phyloP scores from a whole-genome alignment of 1,139 yeast genomes.

The Pneumocystis oryctolagi region DNA sequence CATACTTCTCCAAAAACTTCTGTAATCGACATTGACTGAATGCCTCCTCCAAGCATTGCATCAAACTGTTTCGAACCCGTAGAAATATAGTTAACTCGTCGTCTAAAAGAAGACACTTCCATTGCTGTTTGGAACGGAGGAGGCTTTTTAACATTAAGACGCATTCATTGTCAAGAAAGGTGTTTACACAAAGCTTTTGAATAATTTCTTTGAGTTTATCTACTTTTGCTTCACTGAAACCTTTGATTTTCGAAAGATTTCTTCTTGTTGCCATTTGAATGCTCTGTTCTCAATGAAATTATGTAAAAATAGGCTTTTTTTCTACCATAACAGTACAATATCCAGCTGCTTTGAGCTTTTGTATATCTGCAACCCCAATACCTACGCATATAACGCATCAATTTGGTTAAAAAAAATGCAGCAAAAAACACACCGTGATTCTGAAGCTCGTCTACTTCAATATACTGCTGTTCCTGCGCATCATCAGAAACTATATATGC shows the following conservation, averaged over 20 bases:
- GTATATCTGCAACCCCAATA: conserved; percentile 44
- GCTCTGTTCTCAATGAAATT: conserved; percentile 24
- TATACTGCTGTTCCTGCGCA: conserved; percentile 14
- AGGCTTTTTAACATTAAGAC: conserved; percentile 6
- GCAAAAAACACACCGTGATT: conserved; percentile 27
- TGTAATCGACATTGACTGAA: conserved; percentile 46
- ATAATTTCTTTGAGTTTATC: conserved; percentile 52
- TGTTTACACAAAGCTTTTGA: conserved; percentile 30
- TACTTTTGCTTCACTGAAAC: conserved; percentile 43
- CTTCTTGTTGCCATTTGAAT: conserved; percentile 42
- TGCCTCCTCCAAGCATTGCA: conserved; percentile 37
- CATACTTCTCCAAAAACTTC: conserved; percentile 52
- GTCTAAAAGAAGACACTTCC: conserved; percentile 36
- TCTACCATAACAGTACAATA: conserved; percentile 40
- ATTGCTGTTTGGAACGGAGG: conserved; percentile 42
- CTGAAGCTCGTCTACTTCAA: conserved; percentile 42
- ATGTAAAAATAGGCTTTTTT: conserved; percentile 2
- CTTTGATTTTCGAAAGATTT: conserved; percentile 38
- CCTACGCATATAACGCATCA: conserved; percentile 10
- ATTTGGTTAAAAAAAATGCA: neutral
- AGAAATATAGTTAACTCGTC: conserved; percentile 33
- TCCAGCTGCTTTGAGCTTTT: conserved; percentile 39
- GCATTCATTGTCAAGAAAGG: conserved; percentile 7
- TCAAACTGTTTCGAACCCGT: conserved; percentile 45
- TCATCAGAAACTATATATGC: neutral